Evolutionary conservation across 169 alveolate species (phyloP).

Genomic region (Plasmodium vinckei): DNA sequence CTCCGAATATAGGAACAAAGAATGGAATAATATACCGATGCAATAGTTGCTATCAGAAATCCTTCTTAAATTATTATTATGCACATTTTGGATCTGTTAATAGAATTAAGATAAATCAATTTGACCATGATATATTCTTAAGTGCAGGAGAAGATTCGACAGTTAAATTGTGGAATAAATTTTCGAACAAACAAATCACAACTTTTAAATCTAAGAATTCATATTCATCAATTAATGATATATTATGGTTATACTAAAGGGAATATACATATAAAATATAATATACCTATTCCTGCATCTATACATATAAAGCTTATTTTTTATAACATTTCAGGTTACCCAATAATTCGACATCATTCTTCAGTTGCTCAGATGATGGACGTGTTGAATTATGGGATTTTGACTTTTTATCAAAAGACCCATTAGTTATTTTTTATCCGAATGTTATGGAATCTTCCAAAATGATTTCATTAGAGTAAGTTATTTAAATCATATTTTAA

Average conservation of each 20-base stretch:
- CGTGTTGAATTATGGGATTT: constrained; percentile 76
- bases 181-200: constrained; percentile 52
- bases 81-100: constrained; percentile 75
- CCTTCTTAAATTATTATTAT: constrained; percentile 52
- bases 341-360: constrained; percentile 73
- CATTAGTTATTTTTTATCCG: constrained; percentile 63
- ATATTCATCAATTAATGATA: constrained; percentile 57
- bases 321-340: constrained; percentile 32
- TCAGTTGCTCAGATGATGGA: constrained; percentile 73
- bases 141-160: constrained; percentile 76
- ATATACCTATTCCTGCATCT: not conserved
- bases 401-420: constrained; percentile 72
- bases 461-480: constrained; percentile 54
- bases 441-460: constrained; percentile 51
- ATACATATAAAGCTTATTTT: not conserved
- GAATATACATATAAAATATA: not conserved
- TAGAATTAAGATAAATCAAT: constrained; percentile 58
- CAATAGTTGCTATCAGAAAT: constrained; percentile 73
- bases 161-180: constrained; percentile 63
- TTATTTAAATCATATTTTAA: not conserved
- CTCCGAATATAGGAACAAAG: constrained; percentile 34
- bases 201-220: constrained; percentile 74
- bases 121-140: constrained; percentile 71
- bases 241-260: constrained; percentile 45
- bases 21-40: constrained; percentile 75